These are phyloP conservation scores for Wickerhamiella sergipiensis DNA, from an alignment of 805 yeast species.

Conservation along the genomic window DNA sequence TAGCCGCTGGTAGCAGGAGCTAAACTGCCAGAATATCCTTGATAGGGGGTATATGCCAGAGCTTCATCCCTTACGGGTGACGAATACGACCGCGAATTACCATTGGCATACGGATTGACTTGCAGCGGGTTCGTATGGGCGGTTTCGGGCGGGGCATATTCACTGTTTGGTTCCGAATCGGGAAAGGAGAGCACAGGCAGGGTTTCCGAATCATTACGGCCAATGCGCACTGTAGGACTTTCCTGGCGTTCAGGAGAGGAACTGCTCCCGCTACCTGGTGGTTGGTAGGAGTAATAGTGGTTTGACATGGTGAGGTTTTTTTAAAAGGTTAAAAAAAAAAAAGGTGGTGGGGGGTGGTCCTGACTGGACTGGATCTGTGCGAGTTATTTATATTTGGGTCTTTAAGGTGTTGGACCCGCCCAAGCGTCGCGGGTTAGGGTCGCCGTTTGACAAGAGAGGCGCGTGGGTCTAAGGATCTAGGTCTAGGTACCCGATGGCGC, in stretches of 20 bases:
- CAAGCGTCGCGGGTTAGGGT: not conserved
- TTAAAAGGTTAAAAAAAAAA: no score
- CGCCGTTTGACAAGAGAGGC: not conserved
- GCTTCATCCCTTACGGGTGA: not conserved
- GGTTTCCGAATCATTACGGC: not conserved
- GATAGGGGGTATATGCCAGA: not conserved
- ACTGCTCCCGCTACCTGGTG: not conserved
- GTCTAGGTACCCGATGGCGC: not conserved
- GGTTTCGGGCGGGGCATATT: not conserved
- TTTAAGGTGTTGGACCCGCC: no score
- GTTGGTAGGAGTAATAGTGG: not conserved
- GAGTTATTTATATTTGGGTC: no score
- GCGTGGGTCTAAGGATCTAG: not conserved
- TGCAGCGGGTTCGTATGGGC: not conserved
- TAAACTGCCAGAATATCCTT: not conserved
- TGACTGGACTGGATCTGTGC: not conserved
- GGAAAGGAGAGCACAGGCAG: not conserved
- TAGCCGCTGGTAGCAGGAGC: not conserved
- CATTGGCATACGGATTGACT: not conserved
- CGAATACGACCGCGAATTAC: not conserved
- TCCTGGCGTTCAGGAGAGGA: not conserved
- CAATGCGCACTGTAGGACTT: not conserved
- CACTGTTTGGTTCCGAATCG: not conserved
- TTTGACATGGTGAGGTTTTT: not conserved
- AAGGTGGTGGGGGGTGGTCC: not conserved